Evolutionary conservation across 208 protist species (phyloP), one percentile per base, ranked within the genome.

Genomic region (Herpetomonas samuelpessoai): DNA sequence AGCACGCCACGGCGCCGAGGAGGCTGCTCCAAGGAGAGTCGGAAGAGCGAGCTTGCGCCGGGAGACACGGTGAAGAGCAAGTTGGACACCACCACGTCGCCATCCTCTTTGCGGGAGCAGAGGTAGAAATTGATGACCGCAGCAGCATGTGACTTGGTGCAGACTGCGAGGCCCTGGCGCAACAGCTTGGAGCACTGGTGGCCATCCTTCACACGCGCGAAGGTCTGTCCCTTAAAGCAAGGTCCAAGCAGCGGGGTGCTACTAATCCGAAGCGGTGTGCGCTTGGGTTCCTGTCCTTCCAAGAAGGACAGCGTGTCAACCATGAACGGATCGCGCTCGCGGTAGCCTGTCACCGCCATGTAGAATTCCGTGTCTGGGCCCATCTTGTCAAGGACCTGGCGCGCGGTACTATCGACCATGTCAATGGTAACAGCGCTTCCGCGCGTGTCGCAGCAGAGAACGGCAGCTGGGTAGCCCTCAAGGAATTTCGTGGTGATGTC

Each of bases 341-440:
- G 71, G 25, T 71, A 54, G 18, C 74, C 74, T 28, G 47, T 68
- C 4, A 85, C 61, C 4, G 76, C 69, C 35, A 83, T 12, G 31
- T 76, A 81, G 30, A 89, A 28, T 25, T 79, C 67, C 19, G 46
- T 49, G 18, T 49, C 59, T 0, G 71, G 51, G 18, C 56, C 50
- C 39, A 66, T 25, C 57, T 79, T 79, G 22, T 31, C 46, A 27
- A 85, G 62, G 14, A 81, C 58, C 46, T 31, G 38, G 46, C 75
- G 78, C 54, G 73, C 67, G 3, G 68, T 76, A 69, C 72, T 70
- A 50, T 83, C 78, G n/a, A 85, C 57, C 53, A 79, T 47, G 50
- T 83, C 69, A 29, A 79, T 39, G 45, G 72, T 77, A 27, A 69
- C 49, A 14, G 72, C 41, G 2, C 70, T 79, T 39, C 83, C 83